Evolutionary conservation across 768 basidiomycete genomes (phyloP).

Genomic region (Basidioascus undulatus): DNA sequence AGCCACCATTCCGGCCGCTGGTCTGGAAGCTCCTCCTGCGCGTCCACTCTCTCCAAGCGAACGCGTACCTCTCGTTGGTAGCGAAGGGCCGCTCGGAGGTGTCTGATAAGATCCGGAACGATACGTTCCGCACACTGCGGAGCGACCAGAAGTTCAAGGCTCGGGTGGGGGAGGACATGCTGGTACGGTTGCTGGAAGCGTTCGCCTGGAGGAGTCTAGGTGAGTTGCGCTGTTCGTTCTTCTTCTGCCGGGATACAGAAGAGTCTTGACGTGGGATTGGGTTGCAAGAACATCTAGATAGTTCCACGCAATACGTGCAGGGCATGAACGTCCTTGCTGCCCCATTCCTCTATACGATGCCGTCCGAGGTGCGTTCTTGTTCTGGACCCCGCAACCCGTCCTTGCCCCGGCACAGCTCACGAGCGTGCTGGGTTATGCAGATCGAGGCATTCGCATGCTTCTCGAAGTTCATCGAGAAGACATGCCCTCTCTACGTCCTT

Average conservation of each 20-base stretch:
- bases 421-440: too few relatives aligned
- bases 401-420: too few relatives aligned
- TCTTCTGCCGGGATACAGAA: not conserved
- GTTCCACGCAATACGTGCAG: constrained; percentile 45
- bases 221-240: constrained; percentile 16
- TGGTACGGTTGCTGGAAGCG: constrained; percentile 83
- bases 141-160: constrained; percentile 97
- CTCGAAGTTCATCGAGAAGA: constrained; percentile 79
- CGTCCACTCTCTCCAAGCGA: constrained; percentile 51
- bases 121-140: constrained; percentile 86
- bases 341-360: constrained; percentile 91
- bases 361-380: too few relatives aligned
- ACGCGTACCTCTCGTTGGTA: constrained; percentile 50
- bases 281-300: not conserved
- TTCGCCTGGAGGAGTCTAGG: constrained; percentile 92
- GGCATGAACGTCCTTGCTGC: constrained; percentile 98
- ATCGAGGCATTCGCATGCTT: constrained; percentile 99
- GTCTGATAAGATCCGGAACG: constrained; percentile 79
- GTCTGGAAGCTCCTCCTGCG: constrained; percentile 88
- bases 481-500: constrained; percentile 88
- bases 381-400: too few relatives aligned
- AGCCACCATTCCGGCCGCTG: constrained; percentile 64
- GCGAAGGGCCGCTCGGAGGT: constrained; percentile 31
- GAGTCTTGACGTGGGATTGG: not conserved
- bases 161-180: constrained; percentile 86